Conservation (phyloP, 257 asterid genomes). For the Solanum commersonii region DNA sequence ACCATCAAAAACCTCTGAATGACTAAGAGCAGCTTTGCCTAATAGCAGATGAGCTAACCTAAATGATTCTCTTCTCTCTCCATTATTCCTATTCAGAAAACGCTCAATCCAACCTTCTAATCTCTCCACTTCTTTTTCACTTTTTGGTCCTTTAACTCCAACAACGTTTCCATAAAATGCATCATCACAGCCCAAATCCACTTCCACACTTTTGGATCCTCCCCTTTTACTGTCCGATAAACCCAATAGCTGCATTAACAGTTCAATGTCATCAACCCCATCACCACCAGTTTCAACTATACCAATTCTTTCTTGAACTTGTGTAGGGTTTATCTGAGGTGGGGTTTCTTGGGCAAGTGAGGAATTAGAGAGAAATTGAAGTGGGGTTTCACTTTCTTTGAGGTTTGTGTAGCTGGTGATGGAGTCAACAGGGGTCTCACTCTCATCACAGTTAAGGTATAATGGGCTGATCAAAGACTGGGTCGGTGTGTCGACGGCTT, state of each 20-base stretch:
- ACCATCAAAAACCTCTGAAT: conserved; percentile 17
- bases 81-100: conserved; percentile 13
- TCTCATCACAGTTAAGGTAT: conserved; percentile 23
- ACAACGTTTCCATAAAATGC: conserved; percentile 37
- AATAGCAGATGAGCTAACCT: conserved; percentile 49
- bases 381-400: conserved; percentile 50
- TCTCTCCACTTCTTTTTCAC: conserved; percentile 30
- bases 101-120: conserved; percentile 49
- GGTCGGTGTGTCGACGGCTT: not conserved
- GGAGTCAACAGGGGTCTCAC: conserved; percentile 1
- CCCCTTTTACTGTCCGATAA: conserved; percentile 14
- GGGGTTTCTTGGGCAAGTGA: conserved; percentile 12
- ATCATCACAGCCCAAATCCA: conserved; percentile 27
- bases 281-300: conserved; percentile 2
- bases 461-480: conserved; percentile 41
- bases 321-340: not conserved
- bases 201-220: not conserved
- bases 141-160: conserved; percentile 57
- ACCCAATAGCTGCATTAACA: conserved; percentile 37
- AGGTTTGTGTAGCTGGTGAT: conserved; percentile 9
- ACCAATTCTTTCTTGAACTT: not conserved
- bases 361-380: conserved; percentile 27
- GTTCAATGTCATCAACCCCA: conserved; percentile 29
- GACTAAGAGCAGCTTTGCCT: conserved; percentile 39
- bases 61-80: conserved; percentile 32